Percentiles rank a stretch among this genome's conserved stretches.
Evolutionary conservation across 2,329 filamentous ascomycete species (phyloP).

Genomic region (Emergomyces orientalis): DNA sequence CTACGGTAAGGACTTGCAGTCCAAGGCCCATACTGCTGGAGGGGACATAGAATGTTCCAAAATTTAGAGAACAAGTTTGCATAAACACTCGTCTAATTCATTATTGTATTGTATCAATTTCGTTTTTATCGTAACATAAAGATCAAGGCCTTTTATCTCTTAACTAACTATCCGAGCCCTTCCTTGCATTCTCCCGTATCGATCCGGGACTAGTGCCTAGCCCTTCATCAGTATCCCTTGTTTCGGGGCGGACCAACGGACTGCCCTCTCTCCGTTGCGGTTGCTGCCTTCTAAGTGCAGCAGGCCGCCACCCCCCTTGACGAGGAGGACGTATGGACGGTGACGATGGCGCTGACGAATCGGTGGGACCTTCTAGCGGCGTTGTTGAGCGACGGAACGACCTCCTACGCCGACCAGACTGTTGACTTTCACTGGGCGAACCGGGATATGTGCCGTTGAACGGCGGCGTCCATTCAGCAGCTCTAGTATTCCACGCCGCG

Average conservation of each 20-base stretch:
- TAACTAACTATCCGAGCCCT: neutral
- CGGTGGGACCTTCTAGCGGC: neutral
- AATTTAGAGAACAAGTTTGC: neutral
- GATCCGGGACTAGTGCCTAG: conserved; percentile 23
- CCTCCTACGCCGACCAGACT: conserved; percentile 23
- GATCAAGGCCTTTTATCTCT: neutral
- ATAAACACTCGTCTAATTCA: neutral
- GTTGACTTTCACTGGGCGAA: conserved; percentile 20
- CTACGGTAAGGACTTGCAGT: neutral
- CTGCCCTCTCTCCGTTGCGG: conserved; percentile 24
- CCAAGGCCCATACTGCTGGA: neutral
- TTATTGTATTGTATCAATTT: neutral
- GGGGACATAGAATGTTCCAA: neutral
- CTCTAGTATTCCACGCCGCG: conserved; percentile 16
- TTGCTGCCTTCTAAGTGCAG: conserved; percentile 11
- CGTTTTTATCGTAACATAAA: neutral
- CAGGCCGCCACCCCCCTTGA: conserved; percentile 13
- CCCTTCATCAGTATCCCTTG: conserved; percentile 23
- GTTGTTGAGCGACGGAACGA: conserved; percentile 19
- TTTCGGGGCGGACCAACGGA: conserved; percentile 25
- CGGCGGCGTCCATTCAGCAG: conserved; percentile 14
- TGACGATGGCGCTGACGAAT: conserved; percentile 17
- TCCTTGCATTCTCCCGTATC: neutral
- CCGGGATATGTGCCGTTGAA: conserved; percentile 20
- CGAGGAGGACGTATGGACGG: conserved; percentile 17